phyloP scores from a whole-genome alignment of 768 basidiomycete species.

The Pleurotus salmoneostramineus region DNA sequence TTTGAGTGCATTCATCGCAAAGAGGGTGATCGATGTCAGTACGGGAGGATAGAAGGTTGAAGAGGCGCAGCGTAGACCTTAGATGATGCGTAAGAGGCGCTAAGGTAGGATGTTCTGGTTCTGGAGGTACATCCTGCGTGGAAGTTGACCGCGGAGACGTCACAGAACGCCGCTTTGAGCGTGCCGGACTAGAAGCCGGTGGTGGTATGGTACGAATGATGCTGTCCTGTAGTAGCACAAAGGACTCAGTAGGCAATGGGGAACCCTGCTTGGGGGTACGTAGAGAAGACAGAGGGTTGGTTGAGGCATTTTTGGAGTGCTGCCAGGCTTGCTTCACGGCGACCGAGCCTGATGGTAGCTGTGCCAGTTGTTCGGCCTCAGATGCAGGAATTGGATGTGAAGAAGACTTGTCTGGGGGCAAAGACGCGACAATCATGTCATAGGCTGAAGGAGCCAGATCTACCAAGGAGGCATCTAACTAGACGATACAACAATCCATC shows the following conservation, averaged over 20 bases:
- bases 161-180: slow-evolving; percentile 38
- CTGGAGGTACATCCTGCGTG: slow-evolving; percentile 16
- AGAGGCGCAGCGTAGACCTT: slow-evolving; percentile 68
- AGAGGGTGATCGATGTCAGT: slow-evolving; percentile 90
- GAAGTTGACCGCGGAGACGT: slow-evolving; percentile 27
- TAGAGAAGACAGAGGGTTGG: slow-evolving; percentile 35
- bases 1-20: slow-evolving; percentile 90
- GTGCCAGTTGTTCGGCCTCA: slow-evolving; percentile 41
- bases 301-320: slow-evolving; percentile 40
- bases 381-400: slow-evolving; percentile 30
- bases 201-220: slow-evolving; percentile 68
- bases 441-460: slow-evolving; percentile 85
- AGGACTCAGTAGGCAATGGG: slow-evolving; percentile 77
- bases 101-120: slow-evolving; percentile 55
- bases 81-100: slow-evolving; percentile 77
- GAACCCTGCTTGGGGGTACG: slow-evolving; percentile 36
- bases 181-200: slow-evolving; percentile 35
- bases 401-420: slow-evolving; percentile 50
- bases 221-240: slow-evolving; percentile 87
- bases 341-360: slow-evolving; percentile 39
- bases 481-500: background rate
- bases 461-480: slow-evolving; percentile 90
- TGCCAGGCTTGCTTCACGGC: slow-evolving; percentile 63
- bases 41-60: slow-evolving; percentile 71
- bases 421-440: slow-evolving; percentile 72